phyloP scores from a whole-genome alignment of 2,329 filamentous ascomycete species.

The Pseudocercospora crystallina region DNA sequence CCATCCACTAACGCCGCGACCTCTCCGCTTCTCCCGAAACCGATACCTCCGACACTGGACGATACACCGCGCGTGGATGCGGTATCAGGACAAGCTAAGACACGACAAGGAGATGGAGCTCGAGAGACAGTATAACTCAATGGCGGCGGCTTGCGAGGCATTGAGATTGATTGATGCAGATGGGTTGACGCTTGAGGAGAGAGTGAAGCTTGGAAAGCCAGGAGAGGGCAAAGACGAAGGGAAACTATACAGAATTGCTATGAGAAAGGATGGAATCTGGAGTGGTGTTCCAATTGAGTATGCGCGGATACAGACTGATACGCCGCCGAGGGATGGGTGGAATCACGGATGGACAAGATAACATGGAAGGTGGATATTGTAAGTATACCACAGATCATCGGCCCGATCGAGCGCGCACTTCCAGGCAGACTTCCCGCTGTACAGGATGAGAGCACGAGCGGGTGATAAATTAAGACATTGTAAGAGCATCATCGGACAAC shows the following conservation, averaged over 20 bases:
- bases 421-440: too few species aligned
- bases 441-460: too few species aligned
- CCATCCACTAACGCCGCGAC: conserved; percentile 68
- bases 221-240: conserved; percentile 54
- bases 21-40: conserved; percentile 84
- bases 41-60: conserved; percentile 95
- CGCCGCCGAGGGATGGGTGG: conserved; percentile 76
- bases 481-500: too few species aligned
- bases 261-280: conserved; percentile 88
- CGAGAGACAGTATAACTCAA: conserved; percentile 75
- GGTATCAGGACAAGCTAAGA: conserved; percentile 71
- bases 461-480: too few species aligned
- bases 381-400: too few species aligned
- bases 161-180: conserved; percentile 56
- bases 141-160: conserved; percentile 83
- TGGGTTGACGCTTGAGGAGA: conserved; percentile 39
- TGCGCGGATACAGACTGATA: conserved; percentile 79
- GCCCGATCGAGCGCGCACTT: too few species aligned
- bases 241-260: conserved; percentile 79
- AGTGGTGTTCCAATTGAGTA: conserved; percentile 88
- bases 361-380: too few species aligned
- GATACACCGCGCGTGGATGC: conserved; percentile 92
- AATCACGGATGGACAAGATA: conserved; percentile 84
- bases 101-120: conserved; percentile 67
- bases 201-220: conserved; percentile 27